A percentile compares a stretch with the other conserved stretches of the same genome.
Conservation (phyloP, 2,329 filamentous ascomycete genomes). For the Aspergillus sp. region DNA sequence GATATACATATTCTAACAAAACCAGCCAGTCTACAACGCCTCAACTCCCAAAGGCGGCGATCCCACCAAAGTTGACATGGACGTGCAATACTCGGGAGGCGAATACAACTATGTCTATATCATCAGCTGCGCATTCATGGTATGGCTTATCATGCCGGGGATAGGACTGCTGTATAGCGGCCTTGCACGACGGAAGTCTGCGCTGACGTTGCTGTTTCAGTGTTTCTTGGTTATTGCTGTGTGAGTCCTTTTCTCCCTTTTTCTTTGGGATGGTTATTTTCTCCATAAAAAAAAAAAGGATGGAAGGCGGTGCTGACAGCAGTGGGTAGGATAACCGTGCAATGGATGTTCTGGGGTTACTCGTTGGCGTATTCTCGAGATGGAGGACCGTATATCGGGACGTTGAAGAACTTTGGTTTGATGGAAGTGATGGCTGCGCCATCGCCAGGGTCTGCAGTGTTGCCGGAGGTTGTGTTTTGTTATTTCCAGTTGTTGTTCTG, state of each 20-base stretch:
- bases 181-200: constrained; percentile 56
- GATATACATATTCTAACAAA: neutral
- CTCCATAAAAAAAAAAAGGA: too few relatives aligned
- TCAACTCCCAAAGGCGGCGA: constrained; percentile 49
- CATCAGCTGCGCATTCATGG: constrained; percentile 51
- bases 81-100: constrained; percentile 51
- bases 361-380: constrained; percentile 55
- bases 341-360: constrained; percentile 62
- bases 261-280: neutral
- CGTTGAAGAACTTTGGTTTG: constrained; percentile 56
- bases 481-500: constrained; percentile 61
- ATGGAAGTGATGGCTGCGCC: constrained; percentile 56
- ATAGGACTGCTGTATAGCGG: constrained; percentile 61
- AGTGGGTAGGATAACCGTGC: constrained; percentile 32
- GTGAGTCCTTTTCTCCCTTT: constrained; percentile 20
- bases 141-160: constrained; percentile 61
- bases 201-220: constrained; percentile 57
- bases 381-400: constrained; percentile 57
- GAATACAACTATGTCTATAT: constrained; percentile 59
- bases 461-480: constrained; percentile 61
- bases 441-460: constrained; percentile 48
- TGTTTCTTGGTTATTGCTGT: constrained; percentile 53
- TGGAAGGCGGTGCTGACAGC: neutral
- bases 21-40: constrained; percentile 29
- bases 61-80: constrained; percentile 48